phyloP scores from a whole-genome alignment of 768 basidiomycete species.

The Leucosporidium yakuticum region DNA sequence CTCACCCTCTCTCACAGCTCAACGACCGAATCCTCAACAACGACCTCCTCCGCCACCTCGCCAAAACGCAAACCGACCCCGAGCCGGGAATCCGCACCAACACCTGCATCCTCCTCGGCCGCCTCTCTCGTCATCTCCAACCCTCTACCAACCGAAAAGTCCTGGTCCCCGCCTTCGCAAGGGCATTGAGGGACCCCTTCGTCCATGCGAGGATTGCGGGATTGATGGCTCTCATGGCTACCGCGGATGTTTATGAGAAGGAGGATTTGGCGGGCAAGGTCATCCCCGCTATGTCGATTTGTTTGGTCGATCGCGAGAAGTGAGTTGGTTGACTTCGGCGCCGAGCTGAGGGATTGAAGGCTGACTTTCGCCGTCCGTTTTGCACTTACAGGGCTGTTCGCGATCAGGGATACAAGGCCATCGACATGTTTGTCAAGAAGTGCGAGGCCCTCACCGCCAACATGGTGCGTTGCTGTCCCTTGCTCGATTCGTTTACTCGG shows the following conservation, averaged over 20 bases:
- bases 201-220: constrained; percentile 90
- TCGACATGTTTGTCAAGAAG: constrained; percentile 77
- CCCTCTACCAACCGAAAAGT: constrained; percentile 90
- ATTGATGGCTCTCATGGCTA: constrained; percentile 92
- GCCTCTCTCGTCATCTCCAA: constrained; percentile 76
- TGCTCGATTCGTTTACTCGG: background rate
- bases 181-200: constrained; percentile 82
- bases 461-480: constrained; percentile 75
- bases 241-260: constrained; percentile 76
- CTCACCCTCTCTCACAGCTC: constrained; percentile 51
- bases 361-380: background rate
- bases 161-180: constrained; percentile 88
- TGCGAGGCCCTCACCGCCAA: constrained; percentile 69
- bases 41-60: constrained; percentile 84
- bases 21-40: constrained; percentile 91
- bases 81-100: constrained; percentile 96
- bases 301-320: constrained; percentile 90
- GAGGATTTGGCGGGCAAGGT: constrained; percentile 87
- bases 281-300: constrained; percentile 72
- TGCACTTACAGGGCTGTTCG: constrained; percentile 63
- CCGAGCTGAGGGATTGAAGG: background rate
- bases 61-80: constrained; percentile 83
- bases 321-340: constrained; percentile 43
- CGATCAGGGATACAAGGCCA: constrained; percentile 91
- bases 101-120: constrained; percentile 89